These are phyloP conservation scores for Salvia splendens DNA, from an alignment of 257 asterid species.

Conservation along the genomic window DNA sequence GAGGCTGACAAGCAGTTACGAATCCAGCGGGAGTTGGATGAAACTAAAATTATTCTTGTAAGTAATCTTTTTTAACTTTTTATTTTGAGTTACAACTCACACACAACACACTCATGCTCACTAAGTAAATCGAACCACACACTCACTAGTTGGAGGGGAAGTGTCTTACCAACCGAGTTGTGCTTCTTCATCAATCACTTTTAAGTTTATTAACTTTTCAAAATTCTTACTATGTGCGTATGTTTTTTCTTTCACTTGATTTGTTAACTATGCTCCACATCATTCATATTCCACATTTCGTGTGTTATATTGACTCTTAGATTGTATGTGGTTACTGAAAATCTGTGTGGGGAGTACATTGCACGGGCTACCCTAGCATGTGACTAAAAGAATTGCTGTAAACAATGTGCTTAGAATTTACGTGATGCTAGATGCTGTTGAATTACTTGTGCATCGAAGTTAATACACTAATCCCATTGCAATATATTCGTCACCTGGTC, in stretches of 20 bases:
- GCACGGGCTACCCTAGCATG: neutral
- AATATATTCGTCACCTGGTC: neutral
- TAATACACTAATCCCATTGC: neutral
- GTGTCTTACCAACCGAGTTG: too few relatives aligned
- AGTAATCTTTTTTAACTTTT: slow-evolving; percentile 27
- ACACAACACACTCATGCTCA: too few relatives aligned
- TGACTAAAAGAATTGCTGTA: neutral
- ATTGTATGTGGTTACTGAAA: neutral
- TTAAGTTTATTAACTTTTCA: too few relatives aligned
- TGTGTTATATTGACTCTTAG: slow-evolving; percentile 8
- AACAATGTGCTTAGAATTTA: neutral
- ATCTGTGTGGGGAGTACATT: neutral
- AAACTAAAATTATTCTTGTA: slow-evolving; percentile 92
- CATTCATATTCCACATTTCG: neutral
- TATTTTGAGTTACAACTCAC: too few relatives aligned
- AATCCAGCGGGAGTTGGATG: slow-evolving; percentile 92
- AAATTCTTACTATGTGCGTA: too few relatives aligned
- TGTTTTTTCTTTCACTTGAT: neutral
- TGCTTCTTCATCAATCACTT: too few relatives aligned
- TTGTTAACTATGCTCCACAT: neutral
- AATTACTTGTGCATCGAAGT: neutral
- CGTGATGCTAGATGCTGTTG: neutral
- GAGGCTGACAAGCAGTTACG: slow-evolving; percentile 93
- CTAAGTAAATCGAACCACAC: too few relatives aligned
- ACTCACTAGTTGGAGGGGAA: too few relatives aligned